Evolutionary conservation across 257 asterid genomes (phyloP).

Genomic region (Fraxinus quadrangulata): DNA sequence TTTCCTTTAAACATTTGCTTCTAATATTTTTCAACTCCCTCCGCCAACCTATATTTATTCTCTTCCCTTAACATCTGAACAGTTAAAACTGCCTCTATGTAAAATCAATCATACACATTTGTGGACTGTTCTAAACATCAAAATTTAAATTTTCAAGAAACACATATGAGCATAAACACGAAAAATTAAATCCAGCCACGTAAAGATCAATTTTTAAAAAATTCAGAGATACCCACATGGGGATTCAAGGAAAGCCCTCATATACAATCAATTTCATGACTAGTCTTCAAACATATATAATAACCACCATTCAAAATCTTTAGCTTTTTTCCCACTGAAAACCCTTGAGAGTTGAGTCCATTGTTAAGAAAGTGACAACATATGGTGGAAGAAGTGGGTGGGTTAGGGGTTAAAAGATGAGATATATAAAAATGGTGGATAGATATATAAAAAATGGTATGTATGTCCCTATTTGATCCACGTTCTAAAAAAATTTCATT

Average conservation of each 20-base stretch:
- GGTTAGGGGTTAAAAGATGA: too few species aligned
- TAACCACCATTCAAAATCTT: conserved; percentile 21
- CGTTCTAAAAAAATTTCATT: too few species aligned
- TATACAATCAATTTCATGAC: neutral
- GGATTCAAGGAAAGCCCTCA: conserved; percentile 6
- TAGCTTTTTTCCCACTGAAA: conserved; percentile 35
- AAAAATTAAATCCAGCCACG: conserved; percentile 17
- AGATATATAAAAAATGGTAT: too few species aligned
- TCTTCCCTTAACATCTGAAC: conserved; percentile 62
- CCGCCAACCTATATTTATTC: conserved; percentile 48
- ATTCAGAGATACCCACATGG: conserved; percentile 4
- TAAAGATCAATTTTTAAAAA: neutral
- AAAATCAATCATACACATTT: conserved; percentile 38
- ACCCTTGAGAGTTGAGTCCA: conserved; percentile 32
- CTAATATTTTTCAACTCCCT: conserved; percentile 41
- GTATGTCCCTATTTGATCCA: too few species aligned
- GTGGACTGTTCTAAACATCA: conserved; percentile 25
- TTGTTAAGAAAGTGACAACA: too few species aligned
- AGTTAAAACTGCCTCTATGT: conserved; percentile 39
- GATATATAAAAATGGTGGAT: too few species aligned
- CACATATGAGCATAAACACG: neutral
- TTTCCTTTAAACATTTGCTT: too few species aligned
- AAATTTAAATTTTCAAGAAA: conserved; percentile 8
- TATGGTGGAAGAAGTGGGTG: too few species aligned
- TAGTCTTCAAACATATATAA: neutral